Evolutionary conservation across 192 early-diverging fungal genomes (phyloP).

Genomic region (Kickxella alabastrina): DNA sequence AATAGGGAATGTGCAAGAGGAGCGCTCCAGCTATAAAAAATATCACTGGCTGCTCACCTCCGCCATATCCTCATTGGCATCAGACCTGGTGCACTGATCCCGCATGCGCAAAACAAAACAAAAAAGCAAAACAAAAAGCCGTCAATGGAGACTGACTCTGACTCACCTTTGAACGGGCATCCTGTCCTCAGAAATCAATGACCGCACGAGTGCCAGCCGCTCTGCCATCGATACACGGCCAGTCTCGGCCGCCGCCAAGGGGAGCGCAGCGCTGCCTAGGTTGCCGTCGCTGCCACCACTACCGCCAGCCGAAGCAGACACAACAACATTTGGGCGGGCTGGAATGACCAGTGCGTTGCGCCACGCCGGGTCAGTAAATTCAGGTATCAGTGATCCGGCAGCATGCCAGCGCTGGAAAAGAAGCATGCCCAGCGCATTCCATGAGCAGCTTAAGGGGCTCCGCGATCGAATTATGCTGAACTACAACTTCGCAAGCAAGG

Average conservation of each 20-base stretch:
- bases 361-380: slow-evolving; percentile 37
- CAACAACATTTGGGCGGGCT: slow-evolving; percentile 1
- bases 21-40: not conserved
- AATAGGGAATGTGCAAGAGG: not conserved
- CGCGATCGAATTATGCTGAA: slow-evolving; percentile 49
- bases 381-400: slow-evolving; percentile 20
- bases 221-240: slow-evolving; percentile 16
- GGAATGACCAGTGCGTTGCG: slow-evolving; percentile 31
- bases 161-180: slow-evolving; percentile 43
- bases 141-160: not conserved
- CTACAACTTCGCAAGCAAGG: too few species aligned
- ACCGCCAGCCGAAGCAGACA: not conserved
- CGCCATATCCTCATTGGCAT: too few species aligned
- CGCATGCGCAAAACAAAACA: not conserved
- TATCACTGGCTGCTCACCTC: slow-evolving; percentile 4
- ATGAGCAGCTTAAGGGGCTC: slow-evolving; percentile 39
- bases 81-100: too few species aligned
- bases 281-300: not conserved
- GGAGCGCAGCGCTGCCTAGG: not conserved
- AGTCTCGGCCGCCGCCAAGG: slow-evolving; percentile 9
- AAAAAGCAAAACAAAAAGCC: not conserved
- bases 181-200: slow-evolving; percentile 29
- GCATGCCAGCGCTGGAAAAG: slow-evolving; percentile 50
- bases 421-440: slow-evolving; percentile 40
- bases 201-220: slow-evolving; percentile 23